phyloP scores from a whole-genome alignment of 1,139 yeast genomes.

The Nadsonia starkeyi-henricii region DNA sequence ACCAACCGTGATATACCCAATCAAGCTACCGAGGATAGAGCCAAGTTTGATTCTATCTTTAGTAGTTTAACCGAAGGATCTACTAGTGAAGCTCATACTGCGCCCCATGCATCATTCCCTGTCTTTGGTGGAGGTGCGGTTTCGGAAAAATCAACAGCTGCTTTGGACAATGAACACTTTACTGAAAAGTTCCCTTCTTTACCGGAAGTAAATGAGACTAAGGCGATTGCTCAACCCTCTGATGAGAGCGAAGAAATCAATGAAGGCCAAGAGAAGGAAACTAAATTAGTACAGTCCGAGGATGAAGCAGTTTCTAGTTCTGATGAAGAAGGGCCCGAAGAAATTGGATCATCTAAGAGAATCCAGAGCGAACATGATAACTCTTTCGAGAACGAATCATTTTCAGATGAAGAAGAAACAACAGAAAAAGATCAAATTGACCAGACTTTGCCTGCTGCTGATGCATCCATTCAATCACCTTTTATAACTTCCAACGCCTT shows the following conservation, averaged over 20 bases:
- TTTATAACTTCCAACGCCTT: conserved; percentile 8
- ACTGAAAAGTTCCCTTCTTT: not conserved
- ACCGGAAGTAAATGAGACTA: not conserved
- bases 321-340: conserved; percentile 29
- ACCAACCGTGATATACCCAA: not conserved
- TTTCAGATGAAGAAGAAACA: conserved; percentile 3
- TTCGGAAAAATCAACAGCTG: not conserved
- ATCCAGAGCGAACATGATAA: conserved; percentile 1
- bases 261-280: too few species aligned
- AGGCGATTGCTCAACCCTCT: too few species aligned
- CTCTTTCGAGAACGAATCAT: not conserved
- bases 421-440: not conserved
- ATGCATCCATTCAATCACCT: not conserved
- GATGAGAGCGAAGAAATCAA: too few species aligned
- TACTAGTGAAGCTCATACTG: not conserved
- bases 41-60: not conserved
- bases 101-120: not conserved
- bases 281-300: not conserved
- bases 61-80: not conserved
- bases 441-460: not conserved
- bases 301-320: conserved; percentile 6
- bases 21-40: not conserved
- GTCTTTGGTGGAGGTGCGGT: not conserved
- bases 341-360: conserved; percentile 10
- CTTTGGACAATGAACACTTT: not conserved